Evolutionary conservation across 2,329 filamentous ascomycete species (phyloP), one percentile per base, ranked within the genome.

Genomic region (Aureobasidium sp.): DNA sequence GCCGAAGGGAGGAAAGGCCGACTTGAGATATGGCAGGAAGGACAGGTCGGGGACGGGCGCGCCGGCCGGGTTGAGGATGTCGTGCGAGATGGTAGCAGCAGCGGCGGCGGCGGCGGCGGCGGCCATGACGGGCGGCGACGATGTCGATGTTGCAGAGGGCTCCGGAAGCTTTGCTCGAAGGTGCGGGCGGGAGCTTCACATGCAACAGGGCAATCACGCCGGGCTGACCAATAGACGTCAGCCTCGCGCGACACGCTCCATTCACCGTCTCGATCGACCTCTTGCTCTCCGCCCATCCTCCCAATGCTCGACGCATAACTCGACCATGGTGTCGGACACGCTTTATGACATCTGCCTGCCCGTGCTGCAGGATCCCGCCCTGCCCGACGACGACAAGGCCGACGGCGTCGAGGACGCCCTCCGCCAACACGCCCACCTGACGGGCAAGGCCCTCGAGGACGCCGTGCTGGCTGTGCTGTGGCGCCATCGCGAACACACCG

Each of bases 341-440:
- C 83, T 91, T 53, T 95, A 94, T 75, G 90, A 96, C 63, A 80
- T 93, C 64, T 95, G 90, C 70, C 81, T 94, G 67, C 88, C 89
- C 49, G 81, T 96, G 66, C 80, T 98, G 59, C 84, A 93, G 73
- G 85, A 96, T 71, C 74, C 82, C 55, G 77, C 79, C 53, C 77
- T 95, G 57, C 88, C 95, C 63, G 93, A 97, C 59, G 93, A 98
- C 71, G 91, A 96, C 66, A 95, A 93, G 76, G 91, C 88, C 44
- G 91, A 97, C 71, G 87, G 81, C 71, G 77, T 96, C 50, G 90
- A 96, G 72, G 86, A 90, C 60, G 77, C 96, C 50, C 77, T 97
- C 63, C 85, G 83, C 70, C 84, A 83, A 61, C 83, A 90, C 71
- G 79, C 76, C 25, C 62, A 59, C 42, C 75, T 97, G 60, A 80